A percentile compares a stretch with the other conserved stretches of the same genome.
Evolutionary conservation across 1,284 basidiomycete genomes (phyloP).

Genomic region (Wolfiporia cocos): DNA sequence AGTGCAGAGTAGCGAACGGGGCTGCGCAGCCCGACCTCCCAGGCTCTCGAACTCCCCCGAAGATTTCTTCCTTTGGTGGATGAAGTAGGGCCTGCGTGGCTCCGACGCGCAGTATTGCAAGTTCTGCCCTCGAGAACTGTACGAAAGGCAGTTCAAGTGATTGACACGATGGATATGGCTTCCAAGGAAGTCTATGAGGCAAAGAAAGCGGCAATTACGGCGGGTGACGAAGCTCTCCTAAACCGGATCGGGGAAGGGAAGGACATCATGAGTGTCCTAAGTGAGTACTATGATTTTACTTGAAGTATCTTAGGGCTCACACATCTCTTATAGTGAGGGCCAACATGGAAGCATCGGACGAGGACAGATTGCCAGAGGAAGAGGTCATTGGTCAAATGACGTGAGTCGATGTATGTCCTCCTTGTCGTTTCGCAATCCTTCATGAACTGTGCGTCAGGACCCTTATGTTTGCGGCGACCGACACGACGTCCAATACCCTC

Average conservation of each 20-base stretch:
- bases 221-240: constrained; percentile 12
- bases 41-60: too few species aligned
- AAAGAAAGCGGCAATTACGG: constrained; percentile 6
- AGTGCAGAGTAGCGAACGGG: too few species aligned
- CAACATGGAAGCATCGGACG: constrained; percentile 22
- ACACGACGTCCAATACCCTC: constrained; percentile 12
- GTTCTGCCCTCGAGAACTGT: too few species aligned
- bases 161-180: background rate
- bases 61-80: background rate
- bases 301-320: background rate
- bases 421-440: background rate
- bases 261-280: constrained; percentile 21
- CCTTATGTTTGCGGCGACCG: constrained; percentile 14
- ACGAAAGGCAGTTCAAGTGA: constrained; percentile 11
- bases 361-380: constrained; percentile 26
- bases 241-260: constrained; percentile 17
- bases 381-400: constrained; percentile 29
- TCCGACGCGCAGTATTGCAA: too few species aligned
- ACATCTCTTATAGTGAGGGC: constrained; percentile 19
- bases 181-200: too few species aligned
- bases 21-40: too few species aligned
- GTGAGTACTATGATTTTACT: constrained; percentile 7
- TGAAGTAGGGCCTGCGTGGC: background rate
- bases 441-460: background rate
- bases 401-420: constrained; percentile 15